Percentiles rank a stretch among this genome's conserved stretches.
These are phyloP conservation scores for Pseudozyma hubeiensis DNA, from an alignment of 1,284 basidiomycete genomes.

Conservation along the genomic window DNA sequence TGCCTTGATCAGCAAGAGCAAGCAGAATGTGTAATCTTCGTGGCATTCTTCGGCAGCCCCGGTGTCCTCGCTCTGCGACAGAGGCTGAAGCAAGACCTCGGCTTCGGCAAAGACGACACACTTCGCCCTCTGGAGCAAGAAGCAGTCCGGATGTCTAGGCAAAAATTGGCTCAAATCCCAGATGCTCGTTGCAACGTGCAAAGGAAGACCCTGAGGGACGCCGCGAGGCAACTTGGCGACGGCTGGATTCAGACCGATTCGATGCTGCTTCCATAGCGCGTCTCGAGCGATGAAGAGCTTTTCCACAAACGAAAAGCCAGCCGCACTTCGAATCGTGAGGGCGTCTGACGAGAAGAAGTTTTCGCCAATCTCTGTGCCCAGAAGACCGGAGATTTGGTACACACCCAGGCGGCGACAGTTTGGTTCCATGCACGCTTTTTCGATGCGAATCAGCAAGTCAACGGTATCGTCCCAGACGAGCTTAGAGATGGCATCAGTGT, in stretches of 20 bases:
- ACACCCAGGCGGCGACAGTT: conserved; percentile 2
- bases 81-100: too few relatives aligned
- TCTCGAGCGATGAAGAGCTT: neutral
- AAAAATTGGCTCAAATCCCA: conserved; percentile 1
- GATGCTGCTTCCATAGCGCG: neutral
- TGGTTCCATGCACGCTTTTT: conserved; percentile 4
- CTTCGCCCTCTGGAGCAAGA: too few relatives aligned
- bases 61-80: too few relatives aligned
- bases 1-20: too few relatives aligned
- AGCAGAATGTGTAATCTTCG: too few relatives aligned
- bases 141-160: too few relatives aligned
- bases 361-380: neutral
- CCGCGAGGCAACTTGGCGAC: conserved; percentile 2
- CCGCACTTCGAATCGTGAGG: neutral
- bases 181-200: conserved; percentile 6
- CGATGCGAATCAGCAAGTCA: conserved; percentile 3
- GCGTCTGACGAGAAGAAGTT: neutral
- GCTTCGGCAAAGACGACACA: too few relatives aligned
- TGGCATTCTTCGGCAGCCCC: too few relatives aligned
- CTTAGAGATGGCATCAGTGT: neutral
- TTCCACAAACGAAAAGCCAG: conserved; percentile 5
- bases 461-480: conserved; percentile 10
- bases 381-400: conserved; percentile 7
- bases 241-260: neutral
- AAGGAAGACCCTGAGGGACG: neutral